phyloP scores from a whole-genome alignment of 2,329 filamentous ascomycete species.

The Cordyceps pruinosa region DNA sequence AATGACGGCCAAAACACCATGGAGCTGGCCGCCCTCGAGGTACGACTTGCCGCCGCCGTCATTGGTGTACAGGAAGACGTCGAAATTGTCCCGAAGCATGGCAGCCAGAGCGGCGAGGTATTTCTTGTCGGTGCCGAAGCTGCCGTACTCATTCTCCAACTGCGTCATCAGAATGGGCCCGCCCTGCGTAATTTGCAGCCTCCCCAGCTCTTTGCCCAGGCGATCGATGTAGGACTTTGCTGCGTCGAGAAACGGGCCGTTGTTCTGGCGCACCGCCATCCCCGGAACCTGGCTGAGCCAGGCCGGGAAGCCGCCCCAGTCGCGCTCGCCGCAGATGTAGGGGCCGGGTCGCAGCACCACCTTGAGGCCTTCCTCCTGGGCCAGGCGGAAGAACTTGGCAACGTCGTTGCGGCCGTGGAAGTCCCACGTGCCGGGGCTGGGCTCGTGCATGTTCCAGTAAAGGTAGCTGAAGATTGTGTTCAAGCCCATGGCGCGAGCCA shows the following conservation, averaged over 20 bases:
- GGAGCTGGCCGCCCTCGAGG: conserved; percentile 36
- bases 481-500: conserved; percentile 78
- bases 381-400: conserved; percentile 36
- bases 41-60: conserved; percentile 39
- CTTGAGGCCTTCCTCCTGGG: conserved; percentile 36
- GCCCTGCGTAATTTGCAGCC: conserved; percentile 33
- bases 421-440: conserved; percentile 31
- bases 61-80: conserved; percentile 41
- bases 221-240: conserved; percentile 31
- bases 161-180: conserved; percentile 45
- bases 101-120: conserved; percentile 36
- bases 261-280: conserved; percentile 35
- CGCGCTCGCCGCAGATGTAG: conserved; percentile 42
- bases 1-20: conserved; percentile 37
- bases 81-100: conserved; percentile 35
- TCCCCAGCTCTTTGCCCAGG: conserved; percentile 29
- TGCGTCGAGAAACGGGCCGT: conserved; percentile 32
- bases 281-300: conserved; percentile 36
- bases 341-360: conserved; percentile 40
- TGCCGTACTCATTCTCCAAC: conserved; percentile 46
- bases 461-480: conserved; percentile 53
- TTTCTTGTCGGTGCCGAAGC: conserved; percentile 36
- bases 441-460: conserved; percentile 44
- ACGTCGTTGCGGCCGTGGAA: conserved; percentile 35
- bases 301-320: conserved; percentile 42